A percentile compares a stretch with the other conserved stretches of the same genome.
Conservation (phyloP, 169 alveolate species). For the Babesia sp. region DNA sequence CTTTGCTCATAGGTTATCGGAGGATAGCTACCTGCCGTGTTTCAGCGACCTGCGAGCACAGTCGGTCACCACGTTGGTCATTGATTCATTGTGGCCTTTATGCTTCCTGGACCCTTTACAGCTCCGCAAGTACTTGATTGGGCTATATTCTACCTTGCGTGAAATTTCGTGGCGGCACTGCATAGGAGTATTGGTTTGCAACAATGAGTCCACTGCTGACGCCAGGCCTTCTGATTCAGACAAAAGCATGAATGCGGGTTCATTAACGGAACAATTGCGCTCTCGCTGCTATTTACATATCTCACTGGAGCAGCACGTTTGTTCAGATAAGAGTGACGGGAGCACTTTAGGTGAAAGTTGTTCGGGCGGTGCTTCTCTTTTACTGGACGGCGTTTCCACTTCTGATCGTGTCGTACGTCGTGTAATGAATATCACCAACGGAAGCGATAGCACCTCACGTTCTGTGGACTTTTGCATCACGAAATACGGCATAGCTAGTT, state of each 20-base stretch:
- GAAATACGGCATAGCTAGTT: neutral
- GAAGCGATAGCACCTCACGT: neutral
- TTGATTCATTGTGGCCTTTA: constrained; percentile 64
- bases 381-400: neutral
- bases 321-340: neutral
- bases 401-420: constrained; percentile 7
- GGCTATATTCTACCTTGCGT: constrained; percentile 30
- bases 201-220: constrained; percentile 10
- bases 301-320: constrained; percentile 13
- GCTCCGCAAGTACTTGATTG: constrained; percentile 16
- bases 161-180: constrained; percentile 45
- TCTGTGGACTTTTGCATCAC: neutral
- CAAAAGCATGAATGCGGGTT: neutral
- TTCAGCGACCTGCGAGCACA: constrained; percentile 22
- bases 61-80: constrained; percentile 29
- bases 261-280: neutral
- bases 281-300: constrained; percentile 29
- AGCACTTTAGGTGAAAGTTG: neutral
- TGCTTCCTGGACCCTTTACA: constrained; percentile 7
- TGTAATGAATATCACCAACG: constrained; percentile 10
- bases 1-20: constrained; percentile 13
- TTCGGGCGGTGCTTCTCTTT: neutral
- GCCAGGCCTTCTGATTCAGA: neutral
- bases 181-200: constrained; percentile 53
- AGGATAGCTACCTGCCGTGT: constrained; percentile 14